phyloP scores from a whole-genome alignment of 495 filamentous ascomycete species.

The Aspergillus coremiiformis region DNA sequence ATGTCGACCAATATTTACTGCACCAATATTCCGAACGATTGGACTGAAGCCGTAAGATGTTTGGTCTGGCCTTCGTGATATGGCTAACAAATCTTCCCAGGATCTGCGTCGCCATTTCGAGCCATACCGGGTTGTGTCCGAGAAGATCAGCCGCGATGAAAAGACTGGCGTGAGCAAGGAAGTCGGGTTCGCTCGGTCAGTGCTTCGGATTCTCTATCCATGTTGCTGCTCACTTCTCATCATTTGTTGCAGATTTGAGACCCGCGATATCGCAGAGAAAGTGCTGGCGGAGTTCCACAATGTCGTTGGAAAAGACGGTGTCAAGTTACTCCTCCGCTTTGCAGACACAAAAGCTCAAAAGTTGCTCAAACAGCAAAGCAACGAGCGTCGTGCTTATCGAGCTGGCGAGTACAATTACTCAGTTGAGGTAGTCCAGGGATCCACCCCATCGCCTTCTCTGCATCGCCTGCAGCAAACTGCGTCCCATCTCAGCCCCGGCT shows the following conservation, averaged over 20 bases:
- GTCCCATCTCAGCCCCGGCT: slow-evolving; percentile 34
- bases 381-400: slow-evolving; percentile 84
- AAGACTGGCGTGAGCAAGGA: slow-evolving; percentile 83
- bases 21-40: slow-evolving; percentile 83
- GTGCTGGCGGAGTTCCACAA: slow-evolving; percentile 78
- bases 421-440: slow-evolving; percentile 40
- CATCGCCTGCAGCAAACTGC: slow-evolving; percentile 25
- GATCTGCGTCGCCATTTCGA: slow-evolving; percentile 51
- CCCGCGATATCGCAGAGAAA: slow-evolving; percentile 76
- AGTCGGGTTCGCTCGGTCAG: slow-evolving; percentile 92
- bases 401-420: slow-evolving; percentile 85
- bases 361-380: slow-evolving; percentile 86
- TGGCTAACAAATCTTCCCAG: slow-evolving; percentile 17
- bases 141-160: slow-evolving; percentile 85
- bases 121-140: slow-evolving; percentile 76
- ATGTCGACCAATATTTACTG: slow-evolving; percentile 92
- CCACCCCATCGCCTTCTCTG: slow-evolving; percentile 33
- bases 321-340: slow-evolving; percentile 87
- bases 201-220: not conserved
- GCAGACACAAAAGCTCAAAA: slow-evolving; percentile 96
- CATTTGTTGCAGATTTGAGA: slow-evolving; percentile 59
- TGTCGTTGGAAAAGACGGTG: slow-evolving; percentile 55
- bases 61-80: not conserved
- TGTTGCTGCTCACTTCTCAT: not conserved
- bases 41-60: slow-evolving; percentile 75